phyloP scores from a whole-genome alignment of 495 filamentous ascomycete species.

The Lasiosphaeria miniovina region DNA sequence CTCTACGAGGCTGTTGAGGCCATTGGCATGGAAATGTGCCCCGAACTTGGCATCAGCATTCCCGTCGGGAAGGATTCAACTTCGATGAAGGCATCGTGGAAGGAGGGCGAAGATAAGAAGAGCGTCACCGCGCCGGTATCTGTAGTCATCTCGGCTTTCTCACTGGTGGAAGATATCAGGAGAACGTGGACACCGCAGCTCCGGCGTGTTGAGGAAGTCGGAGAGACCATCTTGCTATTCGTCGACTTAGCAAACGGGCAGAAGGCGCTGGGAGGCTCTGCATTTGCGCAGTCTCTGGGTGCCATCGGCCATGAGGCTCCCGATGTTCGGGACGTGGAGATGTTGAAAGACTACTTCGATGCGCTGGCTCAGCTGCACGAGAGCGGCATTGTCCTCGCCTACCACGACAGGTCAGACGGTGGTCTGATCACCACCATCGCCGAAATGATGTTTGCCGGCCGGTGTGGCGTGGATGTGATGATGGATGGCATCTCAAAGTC shows the following conservation, averaged over 20 bases:
- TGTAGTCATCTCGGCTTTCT: conserved; percentile 86
- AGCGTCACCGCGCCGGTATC: conserved; percentile 91
- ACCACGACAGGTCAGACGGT: conserved; percentile 92
- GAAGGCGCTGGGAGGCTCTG: conserved; percentile 84
- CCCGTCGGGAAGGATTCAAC: conserved; percentile 98
- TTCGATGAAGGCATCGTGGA: conserved; percentile 98
- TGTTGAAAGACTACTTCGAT: conserved; percentile 89
- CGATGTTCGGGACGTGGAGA: conserved; percentile 75
- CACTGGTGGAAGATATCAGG: conserved; percentile 70
- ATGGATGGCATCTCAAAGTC: conserved; percentile 65
- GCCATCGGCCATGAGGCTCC: conserved; percentile 81
- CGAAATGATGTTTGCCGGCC: conserved; percentile 98
- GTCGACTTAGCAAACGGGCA: conserved; percentile 80
- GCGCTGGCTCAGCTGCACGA: conserved; percentile 84
- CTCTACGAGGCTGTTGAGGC: conserved; percentile 94
- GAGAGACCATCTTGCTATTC: conserved; percentile 84
- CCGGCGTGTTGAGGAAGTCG: conserved; percentile 77
- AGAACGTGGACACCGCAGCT: conserved; percentile 94
- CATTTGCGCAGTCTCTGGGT: conserved; percentile 87
- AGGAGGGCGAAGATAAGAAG: conserved; percentile 68
- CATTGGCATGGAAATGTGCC: conserved; percentile 81
- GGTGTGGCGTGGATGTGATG: conserved; percentile 83
- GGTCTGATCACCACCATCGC: conserved; percentile 87
- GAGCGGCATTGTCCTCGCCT: conserved; percentile 82
- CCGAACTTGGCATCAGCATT: conserved; percentile 81